Percentiles rank a stretch among this genome's conserved stretches.
phyloP scores from a whole-genome alignment of 2,329 filamentous ascomycete genomes.

The Graphium sp. region DNA sequence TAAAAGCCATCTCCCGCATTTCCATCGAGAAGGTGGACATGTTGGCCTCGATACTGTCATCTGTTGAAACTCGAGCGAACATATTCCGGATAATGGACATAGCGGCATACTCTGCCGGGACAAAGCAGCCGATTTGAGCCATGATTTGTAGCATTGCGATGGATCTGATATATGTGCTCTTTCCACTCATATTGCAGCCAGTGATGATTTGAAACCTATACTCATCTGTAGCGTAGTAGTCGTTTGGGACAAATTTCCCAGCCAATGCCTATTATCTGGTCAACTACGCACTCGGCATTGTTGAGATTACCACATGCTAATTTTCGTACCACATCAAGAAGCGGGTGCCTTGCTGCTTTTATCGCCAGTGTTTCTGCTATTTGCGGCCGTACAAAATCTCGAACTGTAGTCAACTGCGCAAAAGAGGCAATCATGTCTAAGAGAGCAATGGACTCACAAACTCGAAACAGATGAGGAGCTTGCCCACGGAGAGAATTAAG shows the following conservation, averaged over 20 bases:
- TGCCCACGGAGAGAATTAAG: conserved; percentile 55
- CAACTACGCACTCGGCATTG: conserved; percentile 4
- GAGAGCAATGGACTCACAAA: conserved; percentile 74
- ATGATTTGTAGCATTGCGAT: conserved; percentile 77
- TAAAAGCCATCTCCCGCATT: conserved; percentile 93
- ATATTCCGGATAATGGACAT: conserved; percentile 69
- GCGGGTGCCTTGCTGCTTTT: conserved; percentile 60
- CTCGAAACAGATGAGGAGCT: conserved; percentile 59
- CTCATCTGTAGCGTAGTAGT: conserved; percentile 69
- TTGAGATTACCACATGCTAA: neutral
- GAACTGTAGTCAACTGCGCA: conserved; percentile 51
- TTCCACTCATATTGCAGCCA: conserved; percentile 96
- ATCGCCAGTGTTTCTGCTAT: conserved; percentile 54
- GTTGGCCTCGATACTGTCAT: conserved; percentile 79
- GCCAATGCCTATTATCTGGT: too few species aligned
- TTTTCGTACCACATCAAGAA: conserved; percentile 46
- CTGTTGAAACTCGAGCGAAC: conserved; percentile 73
- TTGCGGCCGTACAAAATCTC: conserved; percentile 46
- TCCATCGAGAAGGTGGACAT: conserved; percentile 87
- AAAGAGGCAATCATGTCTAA: conserved; percentile 76
- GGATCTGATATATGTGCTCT: conserved; percentile 84
- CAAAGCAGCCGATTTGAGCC: conserved; percentile 84
- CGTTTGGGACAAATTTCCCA: conserved; percentile 67
- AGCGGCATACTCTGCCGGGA: conserved; percentile 70
- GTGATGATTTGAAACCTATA: conserved; percentile 85